phyloP scores from a whole-genome alignment of 2,329 filamentous ascomycete species.

The Alternaria sp. region DNA sequence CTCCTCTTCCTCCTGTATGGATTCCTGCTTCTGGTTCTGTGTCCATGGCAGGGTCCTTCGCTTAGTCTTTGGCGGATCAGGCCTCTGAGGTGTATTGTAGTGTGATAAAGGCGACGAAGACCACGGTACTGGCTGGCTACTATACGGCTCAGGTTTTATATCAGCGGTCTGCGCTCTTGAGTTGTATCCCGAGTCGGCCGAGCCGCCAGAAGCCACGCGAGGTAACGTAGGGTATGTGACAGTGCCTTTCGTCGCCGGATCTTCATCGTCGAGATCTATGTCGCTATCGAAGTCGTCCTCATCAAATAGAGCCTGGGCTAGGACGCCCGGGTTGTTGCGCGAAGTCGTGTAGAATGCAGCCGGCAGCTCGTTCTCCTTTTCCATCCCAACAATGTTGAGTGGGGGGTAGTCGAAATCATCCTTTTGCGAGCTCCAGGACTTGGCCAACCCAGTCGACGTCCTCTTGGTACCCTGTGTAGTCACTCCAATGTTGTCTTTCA shows the following conservation, averaged over 20 bases:
- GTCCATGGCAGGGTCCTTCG: slow-evolving; percentile 66
- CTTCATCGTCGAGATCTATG: slow-evolving; percentile 74
- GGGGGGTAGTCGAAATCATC: slow-evolving; percentile 43
- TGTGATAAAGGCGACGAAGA: slow-evolving; percentile 69
- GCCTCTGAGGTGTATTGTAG: slow-evolving; percentile 44
- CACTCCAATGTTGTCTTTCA: slow-evolving; percentile 34
- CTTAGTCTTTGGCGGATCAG: slow-evolving; percentile 25
- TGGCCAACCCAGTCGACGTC: slow-evolving; percentile 57
- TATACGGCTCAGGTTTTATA: slow-evolving; percentile 42
- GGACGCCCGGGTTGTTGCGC: slow-evolving; percentile 27
- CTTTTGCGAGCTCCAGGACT: slow-evolving; percentile 52
- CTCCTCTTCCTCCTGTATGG: slow-evolving; percentile 28
- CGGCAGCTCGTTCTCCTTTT: slow-evolving; percentile 39
- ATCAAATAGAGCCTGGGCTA: slow-evolving; percentile 60
- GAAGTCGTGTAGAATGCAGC: slow-evolving; percentile 23
- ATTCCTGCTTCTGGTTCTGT: slow-evolving; percentile 49
- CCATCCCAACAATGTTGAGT: slow-evolving; percentile 36
- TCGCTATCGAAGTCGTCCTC: slow-evolving; percentile 91
- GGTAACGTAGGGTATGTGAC: slow-evolving; percentile 56
- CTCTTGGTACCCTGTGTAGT: slow-evolving; percentile 54
- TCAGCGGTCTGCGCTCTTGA: slow-evolving; percentile 37
- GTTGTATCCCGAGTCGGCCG: slow-evolving; percentile 52
- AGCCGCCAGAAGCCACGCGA: slow-evolving; percentile 16
- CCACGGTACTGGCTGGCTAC: slow-evolving; percentile 73
- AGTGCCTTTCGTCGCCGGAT: slow-evolving; percentile 60